Percentiles rank a stretch among this genome's conserved stretches.
phyloP scores from a whole-genome alignment of 257 asterid genomes.

The Solanum tarapatanum region DNA sequence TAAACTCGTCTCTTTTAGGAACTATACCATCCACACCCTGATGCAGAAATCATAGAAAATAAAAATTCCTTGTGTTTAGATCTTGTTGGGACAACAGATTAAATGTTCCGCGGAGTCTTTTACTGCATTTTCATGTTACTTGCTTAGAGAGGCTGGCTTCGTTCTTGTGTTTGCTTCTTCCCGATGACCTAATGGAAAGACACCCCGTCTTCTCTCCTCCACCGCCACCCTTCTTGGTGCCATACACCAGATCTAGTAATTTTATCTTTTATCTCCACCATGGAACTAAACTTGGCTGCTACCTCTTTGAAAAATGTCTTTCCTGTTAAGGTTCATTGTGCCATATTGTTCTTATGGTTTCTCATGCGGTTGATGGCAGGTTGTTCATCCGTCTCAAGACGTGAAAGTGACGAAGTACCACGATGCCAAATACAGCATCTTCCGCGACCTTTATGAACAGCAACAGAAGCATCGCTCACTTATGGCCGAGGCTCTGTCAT shows the following conservation, averaged over 20 bases:
- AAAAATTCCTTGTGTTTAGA: not conserved
- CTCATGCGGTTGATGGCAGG: slow-evolving; percentile 26
- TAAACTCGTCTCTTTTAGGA: not conserved
- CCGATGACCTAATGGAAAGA: not conserved
- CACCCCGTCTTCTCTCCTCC: not conserved
- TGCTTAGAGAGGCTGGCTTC: not conserved
- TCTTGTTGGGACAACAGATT: not conserved
- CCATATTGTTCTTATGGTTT: not conserved
- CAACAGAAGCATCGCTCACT: slow-evolving; percentile 65
- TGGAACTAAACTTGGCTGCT: not conserved
- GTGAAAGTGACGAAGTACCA: slow-evolving; percentile 68
- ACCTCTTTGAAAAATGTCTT: not conserved
- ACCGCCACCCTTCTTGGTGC: not conserved
- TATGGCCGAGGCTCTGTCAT: slow-evolving; percentile 63
- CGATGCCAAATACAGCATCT: slow-evolving; percentile 68
- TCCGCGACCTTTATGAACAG: slow-evolving; percentile 73
- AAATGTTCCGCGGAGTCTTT: not conserved
- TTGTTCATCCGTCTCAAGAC: slow-evolving; percentile 68
- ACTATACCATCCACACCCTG: not conserved
- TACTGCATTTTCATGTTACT: not conserved
- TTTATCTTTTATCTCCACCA: not conserved
- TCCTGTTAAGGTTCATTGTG: not conserved
- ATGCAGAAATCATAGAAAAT: not conserved
- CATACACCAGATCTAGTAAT: not conserved
- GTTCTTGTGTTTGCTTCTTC: not conserved